A percentile compares a stretch with the other conserved stretches of the same genome.
Evolutionary conservation across 768 basidiomycete genomes (phyloP).

Genomic region (Tylopilus intermedius): DNA sequence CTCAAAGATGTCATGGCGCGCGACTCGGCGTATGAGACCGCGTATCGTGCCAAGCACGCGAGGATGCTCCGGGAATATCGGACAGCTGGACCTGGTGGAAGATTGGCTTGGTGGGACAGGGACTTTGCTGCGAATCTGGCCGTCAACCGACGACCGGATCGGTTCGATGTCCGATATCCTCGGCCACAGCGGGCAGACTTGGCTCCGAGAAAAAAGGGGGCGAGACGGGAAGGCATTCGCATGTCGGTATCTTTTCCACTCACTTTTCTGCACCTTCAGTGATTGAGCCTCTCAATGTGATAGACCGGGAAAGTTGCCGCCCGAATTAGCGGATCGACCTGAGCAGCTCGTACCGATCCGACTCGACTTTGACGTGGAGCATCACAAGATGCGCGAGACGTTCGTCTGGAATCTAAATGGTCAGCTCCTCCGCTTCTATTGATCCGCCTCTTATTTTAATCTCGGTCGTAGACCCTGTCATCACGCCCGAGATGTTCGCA

Average conservation of each 20-base stretch:
- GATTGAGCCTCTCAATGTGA: neutral
- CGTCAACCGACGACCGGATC: constrained; percentile 27
- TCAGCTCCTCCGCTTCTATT: constrained; percentile 33
- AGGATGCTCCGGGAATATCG: constrained; percentile 50
- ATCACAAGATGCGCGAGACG: constrained; percentile 90
- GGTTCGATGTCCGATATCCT: constrained; percentile 56
- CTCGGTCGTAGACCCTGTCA: constrained; percentile 62
- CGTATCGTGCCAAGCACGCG: constrained; percentile 45
- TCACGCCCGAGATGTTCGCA: constrained; percentile 88
- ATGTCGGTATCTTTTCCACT: constrained; percentile 52
- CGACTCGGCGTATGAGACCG: constrained; percentile 45
- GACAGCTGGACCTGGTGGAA: constrained; percentile 37
- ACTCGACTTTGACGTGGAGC: constrained; percentile 94
- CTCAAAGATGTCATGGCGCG: constrained; percentile 35
- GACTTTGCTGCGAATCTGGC: constrained; percentile 36
- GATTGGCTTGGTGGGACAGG: constrained; percentile 62
- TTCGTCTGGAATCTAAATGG: constrained; percentile 97
- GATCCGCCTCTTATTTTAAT: neutral
- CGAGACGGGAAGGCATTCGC: constrained; percentile 63
- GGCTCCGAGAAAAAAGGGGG: constrained; percentile 44
- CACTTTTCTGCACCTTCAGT: neutral
- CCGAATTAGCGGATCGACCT: constrained; percentile 52
- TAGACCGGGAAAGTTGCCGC: constrained; percentile 58
- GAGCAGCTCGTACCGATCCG: constrained; percentile 92
- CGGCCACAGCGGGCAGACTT: constrained; percentile 37